Conservation (phyloP, 176 grass and related monocot species). For the Phoenix roebelenii region DNA sequence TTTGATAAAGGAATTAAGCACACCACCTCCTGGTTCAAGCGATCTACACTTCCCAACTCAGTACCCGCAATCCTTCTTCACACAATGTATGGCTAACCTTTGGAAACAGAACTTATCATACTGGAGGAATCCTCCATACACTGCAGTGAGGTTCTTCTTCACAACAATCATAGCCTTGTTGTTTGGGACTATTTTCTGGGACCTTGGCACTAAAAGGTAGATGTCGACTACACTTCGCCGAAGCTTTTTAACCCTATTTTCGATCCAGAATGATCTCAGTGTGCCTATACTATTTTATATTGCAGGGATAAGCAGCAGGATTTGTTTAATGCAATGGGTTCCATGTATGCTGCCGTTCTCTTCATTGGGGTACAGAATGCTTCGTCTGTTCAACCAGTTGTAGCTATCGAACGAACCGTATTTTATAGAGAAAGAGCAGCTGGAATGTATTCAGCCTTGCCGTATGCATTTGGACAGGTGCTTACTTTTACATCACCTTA, state of each 20-base stretch:
- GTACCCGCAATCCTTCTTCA: slow-evolving; percentile 40
- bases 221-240: background rate
- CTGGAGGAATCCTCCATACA: slow-evolving; percentile 62
- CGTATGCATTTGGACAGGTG: slow-evolving; percentile 45
- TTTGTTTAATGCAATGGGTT: slow-evolving; percentile 56
- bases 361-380: slow-evolving; percentile 48
- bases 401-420: slow-evolving; percentile 35
- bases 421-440: slow-evolving; percentile 46
- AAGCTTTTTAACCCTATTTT: background rate
- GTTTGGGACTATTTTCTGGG: slow-evolving; percentile 61
- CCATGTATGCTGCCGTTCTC: slow-evolving; percentile 56
- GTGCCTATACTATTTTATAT: background rate
- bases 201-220: slow-evolving; percentile 35
- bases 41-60: slow-evolving; percentile 42
- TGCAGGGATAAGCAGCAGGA: slow-evolving; percentile 27
- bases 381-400: slow-evolving; percentile 41
- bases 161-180: slow-evolving; percentile 41
- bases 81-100: slow-evolving; percentile 49
- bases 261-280: background rate
- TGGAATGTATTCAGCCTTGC: slow-evolving; percentile 53
- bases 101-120: slow-evolving; percentile 66
- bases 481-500: background rate
- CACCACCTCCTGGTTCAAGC: slow-evolving; percentile 29
- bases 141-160: slow-evolving; percentile 58
- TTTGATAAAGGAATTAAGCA: slow-evolving; percentile 33